Percentiles rank a stretch among this genome's conserved stretches.
Conservation (phyloP, 2,329 filamentous ascomycete species). For the Cordyceps farinosa region DNA sequence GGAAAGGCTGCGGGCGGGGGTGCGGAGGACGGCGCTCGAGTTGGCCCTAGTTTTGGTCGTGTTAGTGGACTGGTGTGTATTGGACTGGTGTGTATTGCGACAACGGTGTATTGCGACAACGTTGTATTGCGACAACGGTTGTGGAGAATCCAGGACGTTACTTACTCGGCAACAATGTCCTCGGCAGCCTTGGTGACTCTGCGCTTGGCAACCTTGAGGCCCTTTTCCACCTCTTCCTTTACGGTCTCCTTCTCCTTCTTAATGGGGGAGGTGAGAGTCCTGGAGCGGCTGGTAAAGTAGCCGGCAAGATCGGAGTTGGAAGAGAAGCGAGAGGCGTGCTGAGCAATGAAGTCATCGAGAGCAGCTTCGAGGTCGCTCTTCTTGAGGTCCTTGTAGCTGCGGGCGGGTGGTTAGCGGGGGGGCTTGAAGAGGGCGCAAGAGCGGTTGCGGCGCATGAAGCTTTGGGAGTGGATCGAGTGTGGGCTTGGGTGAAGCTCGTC, state of each 20-base stretch:
- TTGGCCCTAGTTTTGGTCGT: conserved; percentile 23
- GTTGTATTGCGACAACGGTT: background rate
- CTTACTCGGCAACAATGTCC: conserved; percentile 46
- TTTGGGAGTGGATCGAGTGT: background rate
- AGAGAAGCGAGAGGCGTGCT: conserved; percentile 63
- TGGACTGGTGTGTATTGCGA: background rate
- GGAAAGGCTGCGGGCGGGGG: conserved; percentile 49
- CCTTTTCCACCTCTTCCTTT: conserved; percentile 36
- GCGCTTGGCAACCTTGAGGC: conserved; percentile 45
- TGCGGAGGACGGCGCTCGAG: conserved; percentile 46
- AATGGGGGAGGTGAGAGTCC: conserved; percentile 56
- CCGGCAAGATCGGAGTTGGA: conserved; percentile 62
- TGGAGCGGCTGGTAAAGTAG: conserved; percentile 70
- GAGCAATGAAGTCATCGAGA: conserved; percentile 69
- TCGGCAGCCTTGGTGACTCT: conserved; percentile 43
- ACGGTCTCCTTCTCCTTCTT: conserved; percentile 50
- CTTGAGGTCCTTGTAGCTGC: conserved; percentile 65
- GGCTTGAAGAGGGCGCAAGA: background rate
- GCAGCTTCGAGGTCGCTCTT: conserved; percentile 76
- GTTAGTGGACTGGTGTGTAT: background rate
- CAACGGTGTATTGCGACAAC: background rate
- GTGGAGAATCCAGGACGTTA: conserved; percentile 18
- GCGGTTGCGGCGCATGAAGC: background rate
- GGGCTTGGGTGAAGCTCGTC: background rate
- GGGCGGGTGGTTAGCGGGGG: background rate